Percentiles rank a stretch among this genome's conserved stretches.
Conservation (phyloP, 176 grass and related monocot genomes). For the Carex kokanica region DNA sequence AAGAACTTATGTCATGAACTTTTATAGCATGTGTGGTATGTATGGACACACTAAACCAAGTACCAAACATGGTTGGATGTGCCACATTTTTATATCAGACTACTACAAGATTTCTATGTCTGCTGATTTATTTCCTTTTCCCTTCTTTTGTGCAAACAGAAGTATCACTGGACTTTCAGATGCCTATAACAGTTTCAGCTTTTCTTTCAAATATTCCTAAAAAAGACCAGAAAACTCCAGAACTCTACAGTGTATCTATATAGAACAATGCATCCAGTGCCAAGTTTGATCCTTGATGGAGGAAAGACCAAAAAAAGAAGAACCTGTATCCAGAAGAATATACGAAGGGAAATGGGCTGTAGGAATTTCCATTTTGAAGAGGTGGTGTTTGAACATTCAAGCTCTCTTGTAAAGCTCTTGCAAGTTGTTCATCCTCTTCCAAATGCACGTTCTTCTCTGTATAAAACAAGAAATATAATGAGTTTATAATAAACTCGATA, state of each 20-base stretch:
- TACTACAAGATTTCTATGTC: neutral
- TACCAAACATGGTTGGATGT: neutral
- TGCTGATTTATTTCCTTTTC: neutral
- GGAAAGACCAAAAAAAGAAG: neutral
- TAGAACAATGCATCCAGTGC: neutral
- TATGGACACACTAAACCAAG: neutral
- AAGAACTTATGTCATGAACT: constrained; percentile 13
- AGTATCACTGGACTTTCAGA: neutral
- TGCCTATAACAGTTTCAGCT: neutral
- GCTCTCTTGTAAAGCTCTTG: constrained; percentile 97
- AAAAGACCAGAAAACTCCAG: neutral
- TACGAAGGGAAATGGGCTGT: constrained; percentile 51
- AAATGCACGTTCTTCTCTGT: constrained; percentile 65
- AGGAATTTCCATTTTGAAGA: constrained; percentile 50
- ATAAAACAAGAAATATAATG: constrained; percentile 31
- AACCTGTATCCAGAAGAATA: constrained; percentile 89
- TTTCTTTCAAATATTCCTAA: constrained; percentile 9
- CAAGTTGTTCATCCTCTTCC: constrained; percentile 93
- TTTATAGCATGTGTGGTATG: neutral
- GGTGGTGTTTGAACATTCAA: constrained; percentile 71
- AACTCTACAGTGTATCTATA: neutral
- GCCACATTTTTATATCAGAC: neutral
- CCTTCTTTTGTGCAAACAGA: neutral
- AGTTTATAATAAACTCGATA: neutral
- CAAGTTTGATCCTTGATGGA: neutral